These are phyloP conservation scores for Picochlorum sp. DNA, from an alignment of 139 green algal genomes.

Conservation along the genomic window DNA sequence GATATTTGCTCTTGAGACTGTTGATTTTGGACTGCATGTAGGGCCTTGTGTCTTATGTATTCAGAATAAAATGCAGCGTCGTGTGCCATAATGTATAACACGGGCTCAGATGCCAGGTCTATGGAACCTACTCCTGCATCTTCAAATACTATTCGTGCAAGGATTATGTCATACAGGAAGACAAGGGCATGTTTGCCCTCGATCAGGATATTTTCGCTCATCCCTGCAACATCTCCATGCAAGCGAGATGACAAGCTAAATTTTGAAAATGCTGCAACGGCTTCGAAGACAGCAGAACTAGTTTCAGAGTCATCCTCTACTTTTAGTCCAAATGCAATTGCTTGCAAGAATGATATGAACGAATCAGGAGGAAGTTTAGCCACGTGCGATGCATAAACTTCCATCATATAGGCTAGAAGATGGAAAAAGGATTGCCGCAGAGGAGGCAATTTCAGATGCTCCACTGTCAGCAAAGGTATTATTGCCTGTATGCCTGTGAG, in stretches of 20 bases:
- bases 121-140: conserved; percentile 36
- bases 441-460: conserved; percentile 76
- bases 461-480: conserved; percentile 62
- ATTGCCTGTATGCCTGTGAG: conserved; percentile 66
- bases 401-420: conserved; percentile 69
- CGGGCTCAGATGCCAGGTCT: conserved; percentile 54
- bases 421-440: conserved; percentile 67
- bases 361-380: conserved; percentile 35
- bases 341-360: conserved; percentile 48
- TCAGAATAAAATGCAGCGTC: background rate
- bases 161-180: conserved; percentile 31
- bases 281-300: conserved; percentile 21
- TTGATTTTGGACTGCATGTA: background rate
- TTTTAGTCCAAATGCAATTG: conserved; percentile 50
- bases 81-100: conserved; percentile 31
- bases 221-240: background rate
- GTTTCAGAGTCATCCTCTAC: conserved; percentile 22
- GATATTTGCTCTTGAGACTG: too few species aligned
- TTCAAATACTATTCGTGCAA: conserved; percentile 45
- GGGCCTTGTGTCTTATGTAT: background rate
- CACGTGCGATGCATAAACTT: conserved; percentile 64
- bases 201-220: background rate
- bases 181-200: conserved; percentile 16
- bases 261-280: conserved; percentile 36
- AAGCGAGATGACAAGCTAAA: conserved; percentile 28